Evolutionary conservation across 75 land plant species (phyloP).

Genomic region (Ceratopteris richardii): DNA sequence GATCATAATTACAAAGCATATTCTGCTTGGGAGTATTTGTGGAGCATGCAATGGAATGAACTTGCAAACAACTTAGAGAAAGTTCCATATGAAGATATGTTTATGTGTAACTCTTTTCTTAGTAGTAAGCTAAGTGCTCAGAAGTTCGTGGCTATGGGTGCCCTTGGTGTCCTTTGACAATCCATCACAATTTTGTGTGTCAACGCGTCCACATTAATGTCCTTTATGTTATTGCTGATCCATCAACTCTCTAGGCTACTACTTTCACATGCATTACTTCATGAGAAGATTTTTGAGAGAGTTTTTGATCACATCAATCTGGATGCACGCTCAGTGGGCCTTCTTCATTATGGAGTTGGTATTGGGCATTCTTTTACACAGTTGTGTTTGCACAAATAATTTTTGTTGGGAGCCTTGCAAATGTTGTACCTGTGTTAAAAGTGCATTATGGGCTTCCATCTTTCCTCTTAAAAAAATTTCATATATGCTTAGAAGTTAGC

Average conservation of each 20-base stretch:
- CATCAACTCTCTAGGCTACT: conserved; percentile 59
- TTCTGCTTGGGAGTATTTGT: too few relatives aligned
- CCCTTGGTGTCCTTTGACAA: conserved; percentile 68
- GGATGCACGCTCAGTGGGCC: conserved; percentile 32
- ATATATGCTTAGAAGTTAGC: too few relatives aligned
- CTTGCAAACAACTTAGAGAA: too few relatives aligned
- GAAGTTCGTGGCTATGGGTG: conserved; percentile 34
- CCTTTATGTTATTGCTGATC: conserved; percentile 40
- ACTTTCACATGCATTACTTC: conserved; percentile 49
- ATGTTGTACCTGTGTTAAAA: conserved; percentile 63
- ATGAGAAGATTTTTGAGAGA: conserved; percentile 31
- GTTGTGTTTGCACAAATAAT: conserved; percentile 47
- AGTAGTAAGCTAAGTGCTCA: too few relatives aligned
- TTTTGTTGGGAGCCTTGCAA: conserved; percentile 55
- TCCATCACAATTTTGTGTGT: conserved; percentile 52
- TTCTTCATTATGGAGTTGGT: conserved; percentile 34
- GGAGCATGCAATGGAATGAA: too few relatives aligned
- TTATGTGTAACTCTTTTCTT: too few relatives aligned
- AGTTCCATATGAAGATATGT: too few relatives aligned
- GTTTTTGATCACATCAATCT: conserved; percentile 24
- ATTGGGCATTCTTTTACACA: conserved; percentile 42
- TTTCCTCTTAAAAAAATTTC: too few relatives aligned
- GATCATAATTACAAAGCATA: too few relatives aligned
- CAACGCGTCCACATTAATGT: conserved; percentile 33
- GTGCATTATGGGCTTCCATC: conserved; percentile 45